Evolutionary conservation across 305 asterid genomes (phyloP).

Genomic region (Solanum hybrid): DNA sequence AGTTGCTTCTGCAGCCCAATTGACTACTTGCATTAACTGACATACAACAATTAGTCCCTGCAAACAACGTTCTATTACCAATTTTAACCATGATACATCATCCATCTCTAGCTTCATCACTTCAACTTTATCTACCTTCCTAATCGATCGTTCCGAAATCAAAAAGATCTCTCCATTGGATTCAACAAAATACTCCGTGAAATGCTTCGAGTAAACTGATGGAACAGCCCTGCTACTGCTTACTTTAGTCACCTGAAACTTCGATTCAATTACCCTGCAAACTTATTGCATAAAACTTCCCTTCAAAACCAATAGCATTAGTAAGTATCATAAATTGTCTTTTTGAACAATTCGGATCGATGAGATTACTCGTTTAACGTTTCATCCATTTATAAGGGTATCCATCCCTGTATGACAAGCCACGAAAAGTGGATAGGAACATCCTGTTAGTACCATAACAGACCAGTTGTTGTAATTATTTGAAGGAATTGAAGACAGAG

Average conservation of each 20-base stretch:
- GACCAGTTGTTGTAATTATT: neutral
- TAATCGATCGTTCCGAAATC: conserved; percentile 15
- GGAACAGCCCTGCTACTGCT: conserved; percentile 29
- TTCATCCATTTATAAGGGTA: neutral
- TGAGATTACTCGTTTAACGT: neutral
- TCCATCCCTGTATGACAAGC: neutral
- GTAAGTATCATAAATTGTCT: neutral
- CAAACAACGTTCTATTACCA: conserved; percentile 19
- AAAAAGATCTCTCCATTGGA: conserved; percentile 32
- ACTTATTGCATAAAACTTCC: neutral
- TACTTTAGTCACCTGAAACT: conserved; percentile 16
- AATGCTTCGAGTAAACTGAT: conserved; percentile 13
- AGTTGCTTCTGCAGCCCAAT: conserved; percentile 26
- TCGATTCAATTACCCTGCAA: conserved; percentile 6
- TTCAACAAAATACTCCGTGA: conserved; percentile 30
- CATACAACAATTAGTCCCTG: conserved; percentile 19
- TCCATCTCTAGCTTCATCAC: conserved; percentile 23
- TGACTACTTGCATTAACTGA: conserved; percentile 13
- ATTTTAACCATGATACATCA: conserved; percentile 19
- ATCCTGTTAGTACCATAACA: neutral
- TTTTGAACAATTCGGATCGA: neutral
- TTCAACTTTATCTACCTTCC: conserved; percentile 30
- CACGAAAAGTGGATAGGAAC: neutral
- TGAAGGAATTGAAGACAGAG: neutral
- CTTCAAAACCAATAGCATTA: neutral